phyloP scores from a whole-genome alignment of 2,329 filamentous ascomycete genomes.

The Apiospora saccharicola region DNA sequence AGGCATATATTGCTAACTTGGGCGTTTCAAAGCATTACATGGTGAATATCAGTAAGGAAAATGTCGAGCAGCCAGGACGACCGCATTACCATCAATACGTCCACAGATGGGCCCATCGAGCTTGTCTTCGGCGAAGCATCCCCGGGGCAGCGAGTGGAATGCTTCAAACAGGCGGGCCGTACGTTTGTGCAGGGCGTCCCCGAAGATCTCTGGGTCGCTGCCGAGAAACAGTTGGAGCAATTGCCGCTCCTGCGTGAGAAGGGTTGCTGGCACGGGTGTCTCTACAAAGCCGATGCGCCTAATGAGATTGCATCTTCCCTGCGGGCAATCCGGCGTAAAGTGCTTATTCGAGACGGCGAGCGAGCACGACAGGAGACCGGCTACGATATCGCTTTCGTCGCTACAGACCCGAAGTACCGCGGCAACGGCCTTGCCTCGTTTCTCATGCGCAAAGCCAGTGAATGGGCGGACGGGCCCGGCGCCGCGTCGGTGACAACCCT shows the following conservation, averaged over 20 bases:
- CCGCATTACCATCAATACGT: constrained; percentile 13
- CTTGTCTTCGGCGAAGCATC: constrained; percentile 1
- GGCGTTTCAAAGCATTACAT: background rate
- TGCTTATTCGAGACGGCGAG: constrained; percentile 3
- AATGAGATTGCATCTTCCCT: background rate
- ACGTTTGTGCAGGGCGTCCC: background rate
- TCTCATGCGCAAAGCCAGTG: constrained; percentile 4
- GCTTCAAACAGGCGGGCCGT: constrained; percentile 10
- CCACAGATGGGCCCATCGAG: constrained; percentile 1
- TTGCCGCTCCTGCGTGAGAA: constrained; percentile 11
- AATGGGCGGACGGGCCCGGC: constrained; percentile 22
- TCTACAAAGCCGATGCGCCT: background rate
- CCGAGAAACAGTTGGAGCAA: background rate
- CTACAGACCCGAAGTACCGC: background rate
- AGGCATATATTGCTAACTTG: no score
- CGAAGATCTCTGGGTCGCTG: background rate
- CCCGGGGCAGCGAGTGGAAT: constrained; percentile 6
- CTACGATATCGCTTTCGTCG: background rate
- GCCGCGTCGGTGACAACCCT: background rate
- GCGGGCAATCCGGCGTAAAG: background rate
- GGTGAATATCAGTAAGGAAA: background rate
- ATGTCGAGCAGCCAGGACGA: background rate
- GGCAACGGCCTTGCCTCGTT: constrained; percentile 19
- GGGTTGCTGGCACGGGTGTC: constrained; percentile 18
- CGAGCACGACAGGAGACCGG: background rate